Percentiles rank a stretch among this genome's conserved stretches.
Conservation (phyloP, 2,329 filamentous ascomycete species). For the Aspergillus jensenii region DNA sequence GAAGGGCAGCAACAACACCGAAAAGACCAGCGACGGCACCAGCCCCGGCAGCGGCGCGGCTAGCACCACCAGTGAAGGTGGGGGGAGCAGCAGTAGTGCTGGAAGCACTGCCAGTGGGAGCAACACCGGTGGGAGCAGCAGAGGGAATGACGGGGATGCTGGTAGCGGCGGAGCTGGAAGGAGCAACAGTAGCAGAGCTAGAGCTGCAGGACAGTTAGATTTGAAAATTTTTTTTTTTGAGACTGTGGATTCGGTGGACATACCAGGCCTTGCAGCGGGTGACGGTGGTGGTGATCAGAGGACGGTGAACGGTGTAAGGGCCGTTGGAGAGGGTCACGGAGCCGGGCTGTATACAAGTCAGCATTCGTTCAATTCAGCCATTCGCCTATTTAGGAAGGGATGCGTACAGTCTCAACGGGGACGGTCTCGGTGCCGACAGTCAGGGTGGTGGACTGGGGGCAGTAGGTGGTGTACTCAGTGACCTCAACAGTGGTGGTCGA, state of each 20-base stretch:
- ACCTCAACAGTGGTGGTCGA: slow-evolving; percentile 63
- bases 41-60: slow-evolving; percentile 47
- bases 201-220: slow-evolving; percentile 21
- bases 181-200: slow-evolving; percentile 20
- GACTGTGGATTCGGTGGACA: slow-evolving; percentile 9
- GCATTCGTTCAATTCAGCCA: background rate
- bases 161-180: slow-evolving; percentile 5
- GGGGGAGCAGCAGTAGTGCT: slow-evolving; percentile 30
- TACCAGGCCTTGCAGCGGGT: slow-evolving; percentile 45
- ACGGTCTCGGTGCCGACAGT: slow-evolving; percentile 66
- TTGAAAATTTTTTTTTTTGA: background rate
- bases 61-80: slow-evolving; percentile 53
- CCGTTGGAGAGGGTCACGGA: slow-evolving; percentile 71
- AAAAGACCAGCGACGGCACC: slow-evolving; percentile 54
- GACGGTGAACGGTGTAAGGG: slow-evolving; percentile 64
- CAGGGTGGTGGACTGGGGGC: slow-evolving; percentile 65
- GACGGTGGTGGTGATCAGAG: slow-evolving; percentile 56
- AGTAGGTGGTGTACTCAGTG: slow-evolving; percentile 68
- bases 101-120: slow-evolving; percentile 8
- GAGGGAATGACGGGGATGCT: slow-evolving; percentile 16
- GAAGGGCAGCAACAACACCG: slow-evolving; percentile 50
- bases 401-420: slow-evolving; percentile 63
- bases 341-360: slow-evolving; percentile 51
- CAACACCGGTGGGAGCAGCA: slow-evolving; percentile 6
- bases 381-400: no score